These are phyloP conservation scores for Podaxis rugospora DNA, from an alignment of 768 basidiomycete genomes.

Conservation along the genomic window DNA sequence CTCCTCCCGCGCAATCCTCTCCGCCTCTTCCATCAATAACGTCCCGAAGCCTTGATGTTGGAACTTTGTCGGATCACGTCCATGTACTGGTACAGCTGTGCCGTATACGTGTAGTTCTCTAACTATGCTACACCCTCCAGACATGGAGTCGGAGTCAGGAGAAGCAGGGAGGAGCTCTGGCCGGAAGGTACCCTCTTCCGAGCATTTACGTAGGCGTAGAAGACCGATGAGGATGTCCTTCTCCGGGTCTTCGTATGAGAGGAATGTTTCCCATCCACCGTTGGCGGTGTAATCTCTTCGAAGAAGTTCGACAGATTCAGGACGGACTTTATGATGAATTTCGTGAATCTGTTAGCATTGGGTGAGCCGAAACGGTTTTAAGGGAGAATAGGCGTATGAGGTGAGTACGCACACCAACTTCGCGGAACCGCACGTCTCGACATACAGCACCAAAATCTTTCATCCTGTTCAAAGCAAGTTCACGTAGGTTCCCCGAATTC, in stretches of 20 bases:
- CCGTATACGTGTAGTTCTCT: constrained; percentile 97
- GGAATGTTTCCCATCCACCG: constrained; percentile 99
- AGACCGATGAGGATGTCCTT: constrained; percentile 94
- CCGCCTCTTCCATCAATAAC: constrained; percentile 97
- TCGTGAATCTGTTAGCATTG: constrained; percentile 75
- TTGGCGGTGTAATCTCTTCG: constrained; percentile 95
- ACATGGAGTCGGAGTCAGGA: constrained; percentile 40
- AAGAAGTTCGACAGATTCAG: constrained; percentile 92
- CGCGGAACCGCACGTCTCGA: constrained; percentile 94
- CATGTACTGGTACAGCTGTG: constrained; percentile 96
- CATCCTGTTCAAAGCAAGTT: constrained; percentile 95
- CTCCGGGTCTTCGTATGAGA: constrained; percentile 98
- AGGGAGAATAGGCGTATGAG: not conserved
- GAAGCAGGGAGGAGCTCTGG: constrained; percentile 78
- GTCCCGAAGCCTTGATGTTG: constrained; percentile 98
- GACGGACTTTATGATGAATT: constrained; percentile 96
- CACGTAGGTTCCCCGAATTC: constrained; percentile 94
- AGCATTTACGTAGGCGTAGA: constrained; percentile 89
- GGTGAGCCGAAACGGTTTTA: not conserved
- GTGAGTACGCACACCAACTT: constrained; percentile 79
- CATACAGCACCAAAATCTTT: constrained; percentile 99
- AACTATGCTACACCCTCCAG: constrained; percentile 76
- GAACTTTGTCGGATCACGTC: constrained; percentile 96
- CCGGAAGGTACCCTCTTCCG: constrained; percentile 94
- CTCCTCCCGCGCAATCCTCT: constrained; percentile 94